Evolutionary conservation across 768 basidiomycete species (phyloP), one percentile per base, ranked within the genome.

Genomic region (Phaffia australis): DNA sequence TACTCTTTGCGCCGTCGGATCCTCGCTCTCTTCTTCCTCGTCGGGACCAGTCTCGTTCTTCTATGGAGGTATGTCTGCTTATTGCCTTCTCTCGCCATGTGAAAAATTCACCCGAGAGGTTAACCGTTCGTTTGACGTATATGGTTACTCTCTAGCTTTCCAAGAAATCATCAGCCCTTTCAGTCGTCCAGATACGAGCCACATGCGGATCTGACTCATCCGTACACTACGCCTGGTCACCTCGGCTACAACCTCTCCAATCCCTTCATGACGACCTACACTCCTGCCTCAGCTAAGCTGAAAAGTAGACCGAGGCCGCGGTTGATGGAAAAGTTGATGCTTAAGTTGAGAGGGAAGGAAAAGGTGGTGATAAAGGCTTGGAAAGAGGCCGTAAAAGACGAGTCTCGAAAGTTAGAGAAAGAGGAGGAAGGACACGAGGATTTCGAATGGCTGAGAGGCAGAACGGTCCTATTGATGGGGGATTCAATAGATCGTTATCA

Each of bases 311-410:
- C 47, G 59, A 57, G 50, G 3, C 60, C 60, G 2, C 47, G 60
- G 47, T 21, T 65, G 64, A 65, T 65, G 64, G 50, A 65, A 59
- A 42, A 60, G 49, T 52, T 65, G 7, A 65, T 65, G 64, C 57
- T 65, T 4, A 52, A 23, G 49, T 50, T 65, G 32, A 30, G 64
- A 29, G 64, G 64, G 16, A 18, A 29, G 4, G 64, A 65, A 42
- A 16, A 35, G 23, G 4, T 52, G n/a, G 64, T 65, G 14, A n/a
- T n/a, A 8, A 51, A 60, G 6, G 64, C 64, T 30, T 49, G 4
- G 9, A 25, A 54, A 16, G 30, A 65, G 32, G 35, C 64, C 35
- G 35, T 42, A 11, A 42, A 42, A 4, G 35, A 42, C 35, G 11
- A 42, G 11, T 42, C 35, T 42, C 35, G 35, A 42, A 42, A 42